Evolutionary conservation across 1,284 basidiomycete genomes (phyloP).

Genomic region (Wolfiporia cocos): DNA sequence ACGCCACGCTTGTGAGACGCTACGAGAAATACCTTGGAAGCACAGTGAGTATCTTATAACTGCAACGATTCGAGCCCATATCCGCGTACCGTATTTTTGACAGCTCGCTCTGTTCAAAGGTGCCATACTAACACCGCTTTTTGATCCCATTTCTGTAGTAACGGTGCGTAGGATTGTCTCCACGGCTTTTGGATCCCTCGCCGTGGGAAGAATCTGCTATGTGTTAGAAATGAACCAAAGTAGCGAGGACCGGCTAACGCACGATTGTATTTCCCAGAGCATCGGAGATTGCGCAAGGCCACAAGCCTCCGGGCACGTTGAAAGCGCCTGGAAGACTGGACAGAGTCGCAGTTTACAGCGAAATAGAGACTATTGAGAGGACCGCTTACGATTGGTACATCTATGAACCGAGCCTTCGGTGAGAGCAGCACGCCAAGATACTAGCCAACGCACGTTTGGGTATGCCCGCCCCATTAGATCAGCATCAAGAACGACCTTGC

Average conservation of each 20-base stretch:
- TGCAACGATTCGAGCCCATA: not conserved
- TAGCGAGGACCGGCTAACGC: constrained; percentile 4
- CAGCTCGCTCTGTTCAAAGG: constrained; percentile 30
- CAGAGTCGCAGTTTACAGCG: not conserved
- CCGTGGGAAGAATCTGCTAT: constrained; percentile 22
- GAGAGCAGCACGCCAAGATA: not conserved
- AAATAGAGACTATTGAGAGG: constrained; percentile 8
- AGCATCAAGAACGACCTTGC: constrained; percentile 23
- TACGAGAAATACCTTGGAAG: constrained; percentile 31
- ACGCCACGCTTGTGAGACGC: constrained; percentile 48
- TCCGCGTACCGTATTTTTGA: constrained; percentile 29
- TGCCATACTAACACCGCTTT: constrained; percentile 35
- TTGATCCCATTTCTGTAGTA: constrained; percentile 36
- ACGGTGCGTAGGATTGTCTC: constrained; percentile 26
- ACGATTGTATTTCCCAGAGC: constrained; percentile 37
- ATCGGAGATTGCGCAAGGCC: constrained; percentile 39
- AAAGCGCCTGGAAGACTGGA: constrained; percentile 35
- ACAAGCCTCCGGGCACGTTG: constrained; percentile 29
- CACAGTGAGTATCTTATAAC: not conserved
- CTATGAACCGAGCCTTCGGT: constrained; percentile 6
- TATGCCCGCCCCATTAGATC: constrained; percentile 52
- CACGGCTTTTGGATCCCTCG: constrained; percentile 22
- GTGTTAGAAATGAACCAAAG: not conserved
- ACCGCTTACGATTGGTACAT: constrained; percentile 26
- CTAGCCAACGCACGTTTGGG: constrained; percentile 24